Evolutionary conservation across 1,284 basidiomycete genomes (phyloP).

Genomic region (Microbotryum violaceum): DNA sequence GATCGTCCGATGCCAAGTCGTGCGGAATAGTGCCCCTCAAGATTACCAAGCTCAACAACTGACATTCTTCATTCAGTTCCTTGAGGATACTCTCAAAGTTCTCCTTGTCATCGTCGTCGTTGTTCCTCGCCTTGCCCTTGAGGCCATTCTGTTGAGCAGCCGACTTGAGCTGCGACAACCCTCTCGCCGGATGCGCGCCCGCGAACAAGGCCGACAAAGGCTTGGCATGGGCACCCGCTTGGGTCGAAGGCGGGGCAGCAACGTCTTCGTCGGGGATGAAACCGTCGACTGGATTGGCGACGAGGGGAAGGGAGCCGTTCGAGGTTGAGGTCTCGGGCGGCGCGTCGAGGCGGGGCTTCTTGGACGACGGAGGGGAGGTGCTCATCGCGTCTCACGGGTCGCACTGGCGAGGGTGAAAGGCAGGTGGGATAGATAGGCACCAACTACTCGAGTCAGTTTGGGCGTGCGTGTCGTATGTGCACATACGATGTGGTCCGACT

Average conservation of each 20-base stretch:
- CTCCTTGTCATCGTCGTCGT: constrained; percentile 18
- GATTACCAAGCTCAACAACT: constrained; percentile 4
- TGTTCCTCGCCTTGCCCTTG: constrained; percentile 24
- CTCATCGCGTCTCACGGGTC: neutral
- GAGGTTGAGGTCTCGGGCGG: too few species aligned
- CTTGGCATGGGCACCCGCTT: constrained; percentile 30
- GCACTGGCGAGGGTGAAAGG: neutral
- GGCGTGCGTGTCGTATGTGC: too few species aligned
- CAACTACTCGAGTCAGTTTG: too few species aligned
- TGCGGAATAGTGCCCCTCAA: too few species aligned
- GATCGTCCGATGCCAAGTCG: too few species aligned
- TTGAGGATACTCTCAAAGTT: constrained; percentile 27
- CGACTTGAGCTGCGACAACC: too few species aligned
- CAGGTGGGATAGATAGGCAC: neutral
- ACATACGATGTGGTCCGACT: too few species aligned
- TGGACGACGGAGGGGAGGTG: too few species aligned
- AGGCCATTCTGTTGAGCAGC: neutral
- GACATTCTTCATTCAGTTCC: constrained; percentile 26
- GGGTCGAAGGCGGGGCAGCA: constrained; percentile 27
- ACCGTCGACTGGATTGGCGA: too few species aligned
- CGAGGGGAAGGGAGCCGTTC: too few species aligned
- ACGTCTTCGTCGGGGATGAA: constrained; percentile 27
- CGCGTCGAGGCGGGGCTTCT: too few species aligned
- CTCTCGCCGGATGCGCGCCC: constrained; percentile 1
- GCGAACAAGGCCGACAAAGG: constrained; percentile 26